Evolutionary conservation across 257 asterid genomes (phyloP).

Genomic region (Nicotiana paniculata): DNA sequence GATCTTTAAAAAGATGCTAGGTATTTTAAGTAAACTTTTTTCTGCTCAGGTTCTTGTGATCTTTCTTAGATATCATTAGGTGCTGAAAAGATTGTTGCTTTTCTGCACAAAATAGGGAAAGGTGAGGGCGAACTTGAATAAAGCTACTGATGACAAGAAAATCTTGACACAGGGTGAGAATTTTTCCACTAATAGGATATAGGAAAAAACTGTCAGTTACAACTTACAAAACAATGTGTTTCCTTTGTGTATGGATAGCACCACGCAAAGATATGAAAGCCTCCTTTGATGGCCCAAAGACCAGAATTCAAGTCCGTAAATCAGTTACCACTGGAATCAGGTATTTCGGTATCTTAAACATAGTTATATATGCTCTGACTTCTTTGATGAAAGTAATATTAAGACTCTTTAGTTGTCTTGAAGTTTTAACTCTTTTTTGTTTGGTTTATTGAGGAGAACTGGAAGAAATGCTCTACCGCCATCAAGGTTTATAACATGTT

Average conservation of each 20-base stretch:
- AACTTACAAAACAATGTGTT: not conserved
- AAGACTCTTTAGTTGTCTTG: not conserved
- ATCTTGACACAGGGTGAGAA: constrained; percentile 43
- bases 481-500: constrained; percentile 6
- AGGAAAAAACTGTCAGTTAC: not conserved
- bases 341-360: not conserved
- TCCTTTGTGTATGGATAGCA: constrained; percentile 28
- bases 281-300: constrained; percentile 29
- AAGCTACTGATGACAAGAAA: constrained; percentile 25
- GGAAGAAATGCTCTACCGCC: constrained; percentile 13
- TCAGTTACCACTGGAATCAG: constrained; percentile 7
- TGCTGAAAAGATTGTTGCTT: constrained; percentile 10
- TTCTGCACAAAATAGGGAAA: constrained; percentile 37
- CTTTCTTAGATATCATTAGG: constrained; percentile 8
- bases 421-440: constrained; percentile 8
- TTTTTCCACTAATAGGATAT: not conserved
- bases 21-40: not conserved
- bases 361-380: not conserved
- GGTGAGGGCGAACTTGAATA: constrained; percentile 18
- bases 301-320: constrained; percentile 12
- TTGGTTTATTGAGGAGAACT: constrained; percentile 43
- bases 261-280: constrained; percentile 28
- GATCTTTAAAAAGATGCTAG: constrained; percentile 5
- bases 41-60: not conserved
- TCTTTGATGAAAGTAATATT: not conserved